Conservation (phyloP, 768 basidiomycete genomes). For the Coprinopsis cinerea region DNA sequence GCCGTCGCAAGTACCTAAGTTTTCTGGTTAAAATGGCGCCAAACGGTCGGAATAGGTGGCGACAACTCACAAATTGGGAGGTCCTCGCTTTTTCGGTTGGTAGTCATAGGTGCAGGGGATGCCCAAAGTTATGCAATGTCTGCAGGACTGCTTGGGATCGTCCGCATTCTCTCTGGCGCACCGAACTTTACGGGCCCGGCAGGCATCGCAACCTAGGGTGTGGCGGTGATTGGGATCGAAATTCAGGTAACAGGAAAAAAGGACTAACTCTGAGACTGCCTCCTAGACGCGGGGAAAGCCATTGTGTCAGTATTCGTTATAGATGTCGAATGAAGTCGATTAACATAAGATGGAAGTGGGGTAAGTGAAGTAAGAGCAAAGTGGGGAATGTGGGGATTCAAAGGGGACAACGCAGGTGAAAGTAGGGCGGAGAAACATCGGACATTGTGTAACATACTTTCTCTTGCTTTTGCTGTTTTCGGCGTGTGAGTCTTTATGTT, state of each 20-base stretch:
- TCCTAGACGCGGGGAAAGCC: conserved; percentile 39
- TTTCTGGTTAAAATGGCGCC: conserved; percentile 2
- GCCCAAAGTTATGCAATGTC: conserved; percentile 77
- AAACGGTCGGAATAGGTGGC: not conserved
- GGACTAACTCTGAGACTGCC: conserved; percentile 76
- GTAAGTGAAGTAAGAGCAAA: conserved; percentile 22
- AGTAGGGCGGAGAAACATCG: conserved; percentile 52
- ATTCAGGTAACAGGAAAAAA: not conserved
- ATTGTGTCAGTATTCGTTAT: conserved; percentile 24
- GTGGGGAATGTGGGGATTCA: conserved; percentile 35
- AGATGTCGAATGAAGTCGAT: conserved; percentile 20
- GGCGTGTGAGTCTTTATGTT: conserved; percentile 47
- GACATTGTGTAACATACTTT: conserved; percentile 56
- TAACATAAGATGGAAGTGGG: conserved; percentile 28
- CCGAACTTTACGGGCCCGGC: conserved; percentile 80
- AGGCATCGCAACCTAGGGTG: conserved; percentile 73
- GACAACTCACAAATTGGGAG: conserved; percentile 75
- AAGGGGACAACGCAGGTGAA: conserved; percentile 28
- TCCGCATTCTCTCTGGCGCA: conserved; percentile 78
- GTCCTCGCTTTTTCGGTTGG: conserved; percentile 89
- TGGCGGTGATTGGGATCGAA: conserved; percentile 7
- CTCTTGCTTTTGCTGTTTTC: conserved; percentile 74
- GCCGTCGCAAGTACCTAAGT: conserved; percentile 65
- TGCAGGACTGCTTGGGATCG: conserved; percentile 75
- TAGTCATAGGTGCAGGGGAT: conserved; percentile 89